phyloP scores from a whole-genome alignment of 441 rosid genomes.

The Eruca vesicaria region DNA sequence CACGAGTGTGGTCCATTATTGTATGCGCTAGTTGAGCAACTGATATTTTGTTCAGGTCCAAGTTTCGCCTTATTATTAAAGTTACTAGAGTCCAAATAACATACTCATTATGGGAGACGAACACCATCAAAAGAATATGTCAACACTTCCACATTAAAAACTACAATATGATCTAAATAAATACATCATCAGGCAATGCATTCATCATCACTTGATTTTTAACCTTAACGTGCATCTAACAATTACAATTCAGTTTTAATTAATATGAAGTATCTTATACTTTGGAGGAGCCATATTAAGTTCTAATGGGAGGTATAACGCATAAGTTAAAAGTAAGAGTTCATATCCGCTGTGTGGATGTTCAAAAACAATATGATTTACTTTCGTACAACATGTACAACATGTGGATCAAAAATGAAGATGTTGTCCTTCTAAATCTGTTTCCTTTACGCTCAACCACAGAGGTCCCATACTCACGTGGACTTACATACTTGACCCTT shows the following conservation, averaged over 20 bases:
- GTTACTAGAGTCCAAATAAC: neutral
- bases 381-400: too few species aligned
- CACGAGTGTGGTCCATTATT: neutral
- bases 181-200: neutral
- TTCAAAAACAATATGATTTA: too few species aligned
- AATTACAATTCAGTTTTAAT: neutral
- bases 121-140: neutral
- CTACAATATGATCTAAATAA: neutral
- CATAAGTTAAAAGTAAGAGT: too few species aligned
- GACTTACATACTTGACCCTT: neutral
- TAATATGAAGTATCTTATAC: too few species aligned
- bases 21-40: neutral
- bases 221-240: neutral
- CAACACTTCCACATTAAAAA: neutral
- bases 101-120: neutral
- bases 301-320: too few species aligned
- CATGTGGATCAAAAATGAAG: too few species aligned
- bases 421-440: too few species aligned
- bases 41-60: neutral
- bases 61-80: neutral
- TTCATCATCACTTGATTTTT: neutral
- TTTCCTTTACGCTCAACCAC: too few species aligned
- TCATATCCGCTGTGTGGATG: too few species aligned
- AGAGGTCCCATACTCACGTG: neutral
- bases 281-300: too few species aligned